These are phyloP conservation scores for Agrocybe praecox DNA, from an alignment of 768 basidiomycete species.

Conservation along the genomic window DNA sequence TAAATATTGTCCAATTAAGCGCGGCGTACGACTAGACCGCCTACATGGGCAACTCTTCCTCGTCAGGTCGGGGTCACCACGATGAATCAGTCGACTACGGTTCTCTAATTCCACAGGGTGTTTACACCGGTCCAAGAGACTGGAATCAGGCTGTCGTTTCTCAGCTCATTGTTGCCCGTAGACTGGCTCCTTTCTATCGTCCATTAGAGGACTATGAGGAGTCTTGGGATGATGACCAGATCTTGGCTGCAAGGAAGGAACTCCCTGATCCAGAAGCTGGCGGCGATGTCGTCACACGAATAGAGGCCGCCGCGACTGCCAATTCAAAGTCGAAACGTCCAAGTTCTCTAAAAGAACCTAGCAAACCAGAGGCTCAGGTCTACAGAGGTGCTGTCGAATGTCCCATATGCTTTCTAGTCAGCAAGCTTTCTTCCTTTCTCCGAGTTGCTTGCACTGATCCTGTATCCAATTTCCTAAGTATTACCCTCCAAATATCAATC, in stretches of 20 bases:
- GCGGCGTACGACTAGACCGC: slow-evolving; percentile 16
- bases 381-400: slow-evolving; percentile 91
- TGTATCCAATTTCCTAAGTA: slow-evolving; percentile 58
- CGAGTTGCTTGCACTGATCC: slow-evolving; percentile 27
- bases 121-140: slow-evolving; percentile 83
- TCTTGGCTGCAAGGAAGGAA: slow-evolving; percentile 80
- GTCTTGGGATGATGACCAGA: slow-evolving; percentile 86
- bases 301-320: slow-evolving; percentile 39
- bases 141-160: slow-evolving; percentile 90
- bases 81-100: slow-evolving; percentile 89
- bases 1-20: slow-evolving; percentile 13
- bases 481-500: slow-evolving; percentile 96
- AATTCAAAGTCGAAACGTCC: slow-evolving; percentile 54
- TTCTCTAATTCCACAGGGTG: slow-evolving; percentile 76
- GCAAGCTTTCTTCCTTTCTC: slow-evolving; percentile 34
- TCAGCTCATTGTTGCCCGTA: slow-evolving; percentile 85
- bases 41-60: slow-evolving; percentile 81
- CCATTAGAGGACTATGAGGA: slow-evolving; percentile 93
- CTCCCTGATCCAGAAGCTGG: slow-evolving; percentile 51
- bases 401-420: slow-evolving; percentile 96
- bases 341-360: slow-evolving; percentile 61
- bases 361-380: slow-evolving; percentile 75
- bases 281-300: slow-evolving; percentile 46
- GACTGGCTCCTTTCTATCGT: slow-evolving; percentile 93
- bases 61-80: slow-evolving; percentile 71